Conservation (phyloP, 805 yeast species). For the Schwanniomyces occidentalis region DNA sequence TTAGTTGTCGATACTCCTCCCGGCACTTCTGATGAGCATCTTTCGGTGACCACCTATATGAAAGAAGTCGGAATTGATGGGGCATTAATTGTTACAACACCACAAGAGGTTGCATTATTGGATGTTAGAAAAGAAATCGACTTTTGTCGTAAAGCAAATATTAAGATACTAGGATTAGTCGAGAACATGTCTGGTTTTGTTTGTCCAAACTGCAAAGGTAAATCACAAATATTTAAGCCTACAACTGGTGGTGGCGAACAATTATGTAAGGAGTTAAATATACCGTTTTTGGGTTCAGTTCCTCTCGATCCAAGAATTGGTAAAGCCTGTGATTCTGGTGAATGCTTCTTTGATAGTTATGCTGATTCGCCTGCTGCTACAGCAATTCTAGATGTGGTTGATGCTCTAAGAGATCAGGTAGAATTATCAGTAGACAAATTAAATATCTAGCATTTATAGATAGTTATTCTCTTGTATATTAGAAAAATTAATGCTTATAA, state of each 20-base stretch:
- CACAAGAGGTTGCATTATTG: conserved; percentile 93
- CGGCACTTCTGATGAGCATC: conserved; percentile 96
- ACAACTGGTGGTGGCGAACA: conserved; percentile 96
- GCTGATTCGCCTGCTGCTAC: conserved; percentile 93
- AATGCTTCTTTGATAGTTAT: conserved; percentile 73
- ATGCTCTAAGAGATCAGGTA: conserved; percentile 58
- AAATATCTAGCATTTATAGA: conserved; percentile 7
- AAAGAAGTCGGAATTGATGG: conserved; percentile 93
- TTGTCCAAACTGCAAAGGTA: conserved; percentile 90
- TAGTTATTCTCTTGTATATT: background rate
- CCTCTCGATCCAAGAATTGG: conserved; percentile 97
- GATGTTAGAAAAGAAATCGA: conserved; percentile 97
- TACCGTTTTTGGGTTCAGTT: conserved; percentile 85
- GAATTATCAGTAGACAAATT: conserved; percentile 29
- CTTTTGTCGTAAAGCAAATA: conserved; percentile 88
- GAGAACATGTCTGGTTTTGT: conserved; percentile 99
- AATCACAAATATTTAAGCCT: conserved; percentile 86
- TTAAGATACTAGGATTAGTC: conserved; percentile 82
- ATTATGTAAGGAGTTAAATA: conserved; percentile 73
- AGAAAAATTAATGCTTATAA: too few relatives aligned
- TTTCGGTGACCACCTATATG: conserved; percentile 83
- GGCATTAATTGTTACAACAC: conserved; percentile 92
- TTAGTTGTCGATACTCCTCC: conserved; percentile 96
- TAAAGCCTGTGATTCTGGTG: conserved; percentile 82
- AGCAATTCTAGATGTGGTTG: conserved; percentile 84